phyloP scores from a whole-genome alignment of 106 monocot species.

The Dendrobium nobile region DNA sequence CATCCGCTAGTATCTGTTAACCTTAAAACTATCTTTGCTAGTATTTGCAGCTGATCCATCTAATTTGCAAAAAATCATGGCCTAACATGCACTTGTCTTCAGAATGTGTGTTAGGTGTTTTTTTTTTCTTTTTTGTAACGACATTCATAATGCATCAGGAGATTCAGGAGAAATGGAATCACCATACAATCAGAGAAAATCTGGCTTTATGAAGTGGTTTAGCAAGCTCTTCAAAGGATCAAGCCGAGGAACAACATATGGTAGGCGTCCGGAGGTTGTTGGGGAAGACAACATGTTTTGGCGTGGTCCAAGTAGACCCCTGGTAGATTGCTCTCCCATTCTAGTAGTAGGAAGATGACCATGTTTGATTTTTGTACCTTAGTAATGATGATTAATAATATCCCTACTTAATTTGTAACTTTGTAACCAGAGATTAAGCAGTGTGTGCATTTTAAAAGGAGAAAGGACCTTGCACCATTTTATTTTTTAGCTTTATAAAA shows the following conservation, averaged over 20 bases:
- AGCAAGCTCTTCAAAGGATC: slow-evolving; percentile 67
- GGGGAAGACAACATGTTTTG: slow-evolving; percentile 63
- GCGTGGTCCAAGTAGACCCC: slow-evolving; percentile 48
- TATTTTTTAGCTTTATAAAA: neutral
- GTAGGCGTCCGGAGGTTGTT: slow-evolving; percentile 25
- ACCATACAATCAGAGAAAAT: slow-evolving; percentile 38
- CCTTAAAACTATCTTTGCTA: neutral
- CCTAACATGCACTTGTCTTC: neutral
- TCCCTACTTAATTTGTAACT: neutral
- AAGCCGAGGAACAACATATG: slow-evolving; percentile 25
- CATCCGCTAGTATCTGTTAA: neutral
- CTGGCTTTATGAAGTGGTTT: slow-evolving; percentile 84
- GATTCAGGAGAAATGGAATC: slow-evolving; percentile 26
- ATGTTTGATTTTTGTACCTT: neutral
- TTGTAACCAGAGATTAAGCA: neutral
- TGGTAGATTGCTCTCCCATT: slow-evolving; percentile 29
- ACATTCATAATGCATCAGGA: slow-evolving; percentile 19
- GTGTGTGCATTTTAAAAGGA: neutral
- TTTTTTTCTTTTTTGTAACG: neutral
- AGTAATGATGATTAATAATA: neutral
- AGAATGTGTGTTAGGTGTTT: neutral
- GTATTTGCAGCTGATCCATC: neutral
- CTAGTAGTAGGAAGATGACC: neutral
- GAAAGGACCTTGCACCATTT: neutral
- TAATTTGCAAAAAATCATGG: neutral